phyloP scores from a whole-genome alignment of 306 rosid species.

The Amphicarpaea edgeworthii region DNA sequence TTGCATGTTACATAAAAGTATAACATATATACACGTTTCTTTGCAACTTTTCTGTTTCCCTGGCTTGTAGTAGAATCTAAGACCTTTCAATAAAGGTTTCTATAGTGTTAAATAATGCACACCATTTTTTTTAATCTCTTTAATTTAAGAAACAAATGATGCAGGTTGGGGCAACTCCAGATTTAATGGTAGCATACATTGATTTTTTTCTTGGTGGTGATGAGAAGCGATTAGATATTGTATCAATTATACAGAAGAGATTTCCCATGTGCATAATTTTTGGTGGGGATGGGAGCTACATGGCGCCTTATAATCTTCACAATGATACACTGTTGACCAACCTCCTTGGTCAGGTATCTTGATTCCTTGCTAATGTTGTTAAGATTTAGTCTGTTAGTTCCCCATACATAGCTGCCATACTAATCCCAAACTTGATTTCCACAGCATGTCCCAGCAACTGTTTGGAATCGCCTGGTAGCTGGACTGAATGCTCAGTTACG shows the following conservation, averaged over 20 bases:
- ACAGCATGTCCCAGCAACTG: constrained; percentile 98
- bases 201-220: constrained; percentile 99
- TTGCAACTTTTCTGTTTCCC: constrained; percentile 27
- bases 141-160: constrained; percentile 48
- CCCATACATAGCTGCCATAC: constrained; percentile 33
- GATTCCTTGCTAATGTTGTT: constrained; percentile 29
- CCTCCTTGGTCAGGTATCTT: constrained; percentile 90
- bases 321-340: constrained; percentile 89
- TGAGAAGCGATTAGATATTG: constrained; percentile 93
- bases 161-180: constrained; percentile 97
- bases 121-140: constrained; percentile 32
- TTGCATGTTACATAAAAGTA: background rate
- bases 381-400: constrained; percentile 39
- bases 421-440: constrained; percentile 36
- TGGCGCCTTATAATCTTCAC: constrained; percentile 94
- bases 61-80: constrained; percentile 22
- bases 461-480: constrained; percentile 94
- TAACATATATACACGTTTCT: background rate
- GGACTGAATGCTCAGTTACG: constrained; percentile 97
- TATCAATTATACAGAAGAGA: constrained; percentile 92
- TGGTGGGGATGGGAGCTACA: constrained; percentile 98
- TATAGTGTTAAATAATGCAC: constrained; percentile 29
- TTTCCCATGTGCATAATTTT: constrained; percentile 97
- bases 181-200: constrained; percentile 92
- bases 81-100: constrained; percentile 31